A percentile compares a stretch with the other conserved stretches of the same genome.
Evolutionary conservation across 2,329 filamentous ascomycete species (phyloP).

Genomic region (Falciphora oryzae): DNA sequence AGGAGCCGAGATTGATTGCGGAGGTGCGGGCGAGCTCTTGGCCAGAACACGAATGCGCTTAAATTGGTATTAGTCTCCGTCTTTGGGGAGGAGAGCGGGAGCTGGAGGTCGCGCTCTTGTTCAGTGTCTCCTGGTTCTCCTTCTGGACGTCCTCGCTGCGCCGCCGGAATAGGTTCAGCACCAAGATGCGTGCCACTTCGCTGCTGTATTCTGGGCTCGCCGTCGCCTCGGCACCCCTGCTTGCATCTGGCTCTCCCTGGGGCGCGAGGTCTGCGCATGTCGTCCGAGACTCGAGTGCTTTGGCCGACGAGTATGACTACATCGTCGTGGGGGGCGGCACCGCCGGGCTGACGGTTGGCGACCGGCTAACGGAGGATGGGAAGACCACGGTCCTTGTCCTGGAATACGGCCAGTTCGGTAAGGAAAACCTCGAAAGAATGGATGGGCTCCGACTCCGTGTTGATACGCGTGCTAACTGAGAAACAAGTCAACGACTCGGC

Average conservation of each 20-base stretch:
- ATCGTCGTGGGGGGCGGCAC: constrained; percentile 19
- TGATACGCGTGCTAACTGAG: neutral
- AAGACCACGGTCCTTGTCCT: constrained; percentile 18
- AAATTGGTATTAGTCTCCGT: too few species aligned
- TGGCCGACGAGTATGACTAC: constrained; percentile 16
- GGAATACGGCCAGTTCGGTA: constrained; percentile 17
- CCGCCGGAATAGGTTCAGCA: neutral
- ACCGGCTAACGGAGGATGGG: constrained; percentile 18
- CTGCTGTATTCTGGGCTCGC: neutral
- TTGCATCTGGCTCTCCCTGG: neutral
- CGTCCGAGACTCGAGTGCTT: neutral
- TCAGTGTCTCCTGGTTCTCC: too few species aligned
- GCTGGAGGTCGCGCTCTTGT: too few species aligned
- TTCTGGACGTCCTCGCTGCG: neutral
- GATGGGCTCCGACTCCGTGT: neutral
- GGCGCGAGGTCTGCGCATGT: neutral
- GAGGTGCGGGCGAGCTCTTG: too few species aligned
- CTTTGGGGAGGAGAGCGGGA: too few species aligned
- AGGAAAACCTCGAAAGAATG: neutral
- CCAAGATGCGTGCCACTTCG: neutral
- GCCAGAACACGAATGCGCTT: too few species aligned
- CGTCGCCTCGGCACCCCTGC: neutral
- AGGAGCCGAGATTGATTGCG: too few species aligned
- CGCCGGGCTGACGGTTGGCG: constrained; percentile 18
- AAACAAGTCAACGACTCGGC: constrained; percentile 3